phyloP scores from a whole-genome alignment of 1,284 basidiomycete species.

The Cryptococcus maquisensis region DNA sequence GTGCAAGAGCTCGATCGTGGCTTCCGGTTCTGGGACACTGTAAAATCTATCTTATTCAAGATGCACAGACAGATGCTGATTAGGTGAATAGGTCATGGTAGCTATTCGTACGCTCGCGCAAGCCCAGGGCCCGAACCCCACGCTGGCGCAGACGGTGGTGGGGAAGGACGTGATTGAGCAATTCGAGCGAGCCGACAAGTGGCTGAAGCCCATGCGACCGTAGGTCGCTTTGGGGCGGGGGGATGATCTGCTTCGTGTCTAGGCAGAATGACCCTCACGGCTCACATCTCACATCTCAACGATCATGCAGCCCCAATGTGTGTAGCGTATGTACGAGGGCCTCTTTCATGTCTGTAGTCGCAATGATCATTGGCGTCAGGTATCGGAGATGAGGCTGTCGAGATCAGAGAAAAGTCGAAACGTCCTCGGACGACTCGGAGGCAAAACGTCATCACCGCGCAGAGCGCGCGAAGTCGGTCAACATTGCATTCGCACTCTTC shows the following conservation, averaged over 20 bases:
- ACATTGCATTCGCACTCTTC: too few relatives aligned
- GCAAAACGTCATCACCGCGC: too few relatives aligned
- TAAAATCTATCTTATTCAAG: slow-evolving; percentile 52
- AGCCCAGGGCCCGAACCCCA: slow-evolving; percentile 70
- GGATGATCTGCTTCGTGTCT: not conserved
- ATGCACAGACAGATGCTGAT: not conserved
- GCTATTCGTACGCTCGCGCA: slow-evolving; percentile 78
- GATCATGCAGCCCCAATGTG: too few relatives aligned
- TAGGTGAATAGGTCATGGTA: slow-evolving; percentile 63
- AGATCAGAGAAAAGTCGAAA: too few relatives aligned
- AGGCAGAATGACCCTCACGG: not conserved
- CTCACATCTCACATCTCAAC: too few relatives aligned
- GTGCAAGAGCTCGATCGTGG: slow-evolving; percentile 86
- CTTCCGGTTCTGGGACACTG: slow-evolving; percentile 97
- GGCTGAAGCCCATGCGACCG: slow-evolving; percentile 86
- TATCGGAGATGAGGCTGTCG: too few relatives aligned
- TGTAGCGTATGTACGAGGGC: too few relatives aligned
- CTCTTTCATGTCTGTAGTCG: too few relatives aligned
- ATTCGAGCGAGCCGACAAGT: slow-evolving; percentile 90
- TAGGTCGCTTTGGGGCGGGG: slow-evolving; percentile 43
- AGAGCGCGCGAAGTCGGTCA: too few relatives aligned
- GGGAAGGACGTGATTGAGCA: slow-evolving; percentile 70
- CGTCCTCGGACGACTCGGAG: too few relatives aligned
- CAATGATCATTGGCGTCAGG: too few relatives aligned
- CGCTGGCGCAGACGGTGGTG: slow-evolving; percentile 49